phyloP scores from a whole-genome alignment of 129 eudicot genomes.

The Daucus carota region DNA sequence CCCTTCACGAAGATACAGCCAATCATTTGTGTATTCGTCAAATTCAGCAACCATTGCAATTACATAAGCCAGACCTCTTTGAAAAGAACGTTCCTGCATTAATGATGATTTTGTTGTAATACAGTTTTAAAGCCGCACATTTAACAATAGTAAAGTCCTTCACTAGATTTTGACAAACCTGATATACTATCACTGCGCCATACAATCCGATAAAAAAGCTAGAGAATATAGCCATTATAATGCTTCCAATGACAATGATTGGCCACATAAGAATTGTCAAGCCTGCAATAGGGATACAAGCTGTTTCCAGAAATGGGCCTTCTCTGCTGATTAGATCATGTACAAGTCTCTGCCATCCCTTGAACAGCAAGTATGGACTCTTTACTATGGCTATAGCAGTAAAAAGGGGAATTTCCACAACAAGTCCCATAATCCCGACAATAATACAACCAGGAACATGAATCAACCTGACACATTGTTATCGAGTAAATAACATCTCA shows the following conservation, averaged over 20 bases:
- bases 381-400: conserved; percentile 74
- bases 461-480: conserved; percentile 54
- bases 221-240: conserved; percentile 66
- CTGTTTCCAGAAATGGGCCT: conserved; percentile 95
- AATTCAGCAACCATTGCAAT: conserved; percentile 95
- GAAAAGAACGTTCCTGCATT: conserved; percentile 79
- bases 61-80: conserved; percentile 75
- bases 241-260: conserved; percentile 72
- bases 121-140: background rate
- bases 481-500: background rate
- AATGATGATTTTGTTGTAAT: background rate
- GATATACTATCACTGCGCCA: conserved; percentile 77
- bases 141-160: background rate
- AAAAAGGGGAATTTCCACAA: conserved; percentile 85
- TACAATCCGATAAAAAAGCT: conserved; percentile 84
- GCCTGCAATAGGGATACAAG: conserved; percentile 98
- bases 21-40: conserved; percentile 94
- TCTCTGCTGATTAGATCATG: conserved; percentile 88
- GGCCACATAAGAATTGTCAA: conserved; percentile 94
- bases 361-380: conserved; percentile 83
- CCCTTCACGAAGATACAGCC: conserved; percentile 96
- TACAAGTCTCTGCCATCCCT: conserved; percentile 83
- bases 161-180: conserved; percentile 35
- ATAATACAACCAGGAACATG: conserved; percentile 89
- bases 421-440: conserved; percentile 66